These are phyloP conservation scores for Alternaria conjuncta DNA, from an alignment of 2,329 filamentous ascomycete genomes.

Conservation along the genomic window DNA sequence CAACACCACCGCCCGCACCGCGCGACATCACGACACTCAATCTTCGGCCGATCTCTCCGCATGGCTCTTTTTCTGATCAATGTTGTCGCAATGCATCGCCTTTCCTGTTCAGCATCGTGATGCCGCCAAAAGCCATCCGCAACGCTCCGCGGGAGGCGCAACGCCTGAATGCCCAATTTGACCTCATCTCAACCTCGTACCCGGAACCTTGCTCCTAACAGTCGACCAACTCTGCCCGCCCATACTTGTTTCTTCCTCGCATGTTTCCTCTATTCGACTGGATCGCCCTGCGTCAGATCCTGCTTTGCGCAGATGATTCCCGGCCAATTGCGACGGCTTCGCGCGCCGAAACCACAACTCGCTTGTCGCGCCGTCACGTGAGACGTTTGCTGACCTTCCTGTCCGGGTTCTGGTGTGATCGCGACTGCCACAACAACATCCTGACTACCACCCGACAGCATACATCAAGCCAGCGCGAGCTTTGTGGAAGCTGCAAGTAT, in stretches of 20 bases:
- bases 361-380: conserved; percentile 15
- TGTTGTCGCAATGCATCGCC: neutral
- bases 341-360: conserved; percentile 6
- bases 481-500: fast-evolving
- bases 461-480: neutral
- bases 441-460: neutral
- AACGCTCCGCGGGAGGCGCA: conserved; percentile 7
- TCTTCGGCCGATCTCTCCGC: neutral
- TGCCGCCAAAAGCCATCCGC: neutral
- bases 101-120: neutral
- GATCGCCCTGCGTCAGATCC: neutral
- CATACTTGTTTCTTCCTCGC: neutral
- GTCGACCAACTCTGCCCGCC: neutral
- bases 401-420: neutral
- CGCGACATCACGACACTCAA: neutral
- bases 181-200: neutral
- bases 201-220: neutral
- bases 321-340: neutral
- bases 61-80: neutral
- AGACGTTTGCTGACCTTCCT: neutral
- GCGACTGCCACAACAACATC: neutral
- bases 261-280: neutral
- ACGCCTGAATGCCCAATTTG: neutral
- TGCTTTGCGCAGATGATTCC: neutral
- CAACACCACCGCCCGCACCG: conserved; percentile 14